Evolutionary conservation across 2,329 filamentous ascomycete genomes (phyloP).

Genomic region (Trichoderma koningii): DNA sequence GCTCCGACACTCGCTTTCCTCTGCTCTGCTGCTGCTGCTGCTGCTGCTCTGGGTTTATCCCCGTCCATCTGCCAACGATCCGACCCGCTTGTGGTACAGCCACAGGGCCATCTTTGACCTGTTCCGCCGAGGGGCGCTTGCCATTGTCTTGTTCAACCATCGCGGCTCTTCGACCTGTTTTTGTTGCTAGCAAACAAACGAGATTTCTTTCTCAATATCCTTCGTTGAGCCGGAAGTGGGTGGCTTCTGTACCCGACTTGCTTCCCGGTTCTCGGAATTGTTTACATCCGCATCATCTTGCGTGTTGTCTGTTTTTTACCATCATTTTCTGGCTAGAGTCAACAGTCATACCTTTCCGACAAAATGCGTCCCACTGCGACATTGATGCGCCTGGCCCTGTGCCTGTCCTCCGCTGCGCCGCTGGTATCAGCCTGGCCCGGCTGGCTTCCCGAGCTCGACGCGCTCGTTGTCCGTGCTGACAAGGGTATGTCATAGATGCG

Average conservation of each 20-base stretch:
- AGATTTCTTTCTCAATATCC: neutral
- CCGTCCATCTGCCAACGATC: slow-evolving; percentile 23
- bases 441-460: slow-evolving; percentile 56
- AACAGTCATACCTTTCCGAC: slow-evolving; percentile 12
- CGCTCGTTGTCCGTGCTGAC: slow-evolving; percentile 55
- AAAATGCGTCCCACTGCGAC: slow-evolving; percentile 54
- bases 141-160: slow-evolving; percentile 15
- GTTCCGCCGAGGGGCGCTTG: slow-evolving; percentile 5
- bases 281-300: neutral
- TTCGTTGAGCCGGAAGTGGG: neutral
- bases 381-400: slow-evolving; percentile 51
- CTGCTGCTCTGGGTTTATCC: slow-evolving; percentile 9
- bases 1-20: slow-evolving; percentile 28
- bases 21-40: neutral
- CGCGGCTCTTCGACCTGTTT: neutral
- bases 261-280: neutral
- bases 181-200: neutral
- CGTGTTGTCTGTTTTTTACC: neutral
- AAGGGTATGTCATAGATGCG: slow-evolving; percentile 33
- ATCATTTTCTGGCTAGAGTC: neutral
- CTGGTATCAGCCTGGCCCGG: slow-evolving; percentile 58
- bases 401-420: slow-evolving; percentile 54
- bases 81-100: slow-evolving; percentile 27
- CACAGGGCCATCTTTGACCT: slow-evolving; percentile 15
- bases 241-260: neutral